A percentile compares a stretch with the other conserved stretches of the same genome.
These are phyloP conservation scores for Xerocomus nothofagi DNA, from an alignment of 1,284 basidiomycete genomes.

Conservation along the genomic window DNA sequence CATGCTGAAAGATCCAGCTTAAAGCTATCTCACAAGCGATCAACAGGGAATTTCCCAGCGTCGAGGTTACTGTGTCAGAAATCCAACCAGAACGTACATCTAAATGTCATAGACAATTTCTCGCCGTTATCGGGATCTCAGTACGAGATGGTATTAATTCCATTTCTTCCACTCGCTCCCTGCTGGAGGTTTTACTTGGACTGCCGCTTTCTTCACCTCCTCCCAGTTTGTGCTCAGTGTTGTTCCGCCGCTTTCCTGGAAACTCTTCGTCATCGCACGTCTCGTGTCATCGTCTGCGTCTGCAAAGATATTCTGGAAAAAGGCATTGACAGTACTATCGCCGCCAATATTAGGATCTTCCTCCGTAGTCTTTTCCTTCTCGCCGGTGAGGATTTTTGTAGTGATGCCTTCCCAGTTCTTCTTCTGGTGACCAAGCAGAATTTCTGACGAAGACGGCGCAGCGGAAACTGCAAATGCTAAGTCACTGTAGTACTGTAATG, in stretches of 20 bases:
- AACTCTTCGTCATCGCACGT: slow-evolving; percentile 96
- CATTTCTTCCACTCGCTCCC: slow-evolving; percentile 84
- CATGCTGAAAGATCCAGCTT: no score
- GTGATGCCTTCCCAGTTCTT: slow-evolving; percentile 89
- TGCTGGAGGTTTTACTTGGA: slow-evolving; percentile 77
- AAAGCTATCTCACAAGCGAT: no score
- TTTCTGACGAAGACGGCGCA: slow-evolving; percentile 36
- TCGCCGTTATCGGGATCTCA: not conserved
- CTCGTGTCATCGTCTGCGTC: slow-evolving; percentile 87
- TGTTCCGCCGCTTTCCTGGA: slow-evolving; percentile 88
- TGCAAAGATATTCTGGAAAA: slow-evolving; percentile 84
- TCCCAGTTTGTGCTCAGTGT: slow-evolving; percentile 93
- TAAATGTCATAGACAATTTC: not conserved
- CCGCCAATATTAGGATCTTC: slow-evolving; percentile 85
- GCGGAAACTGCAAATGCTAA: slow-evolving; percentile 34
- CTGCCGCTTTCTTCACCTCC: slow-evolving; percentile 69
- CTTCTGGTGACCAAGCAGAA: slow-evolving; percentile 40
- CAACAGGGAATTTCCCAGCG: no score
- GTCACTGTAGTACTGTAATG: not conserved
- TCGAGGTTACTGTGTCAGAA: not conserved
- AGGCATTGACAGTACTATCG: slow-evolving; percentile 71
- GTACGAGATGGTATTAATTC: slow-evolving; percentile 38
- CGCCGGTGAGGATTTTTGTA: slow-evolving; percentile 56
- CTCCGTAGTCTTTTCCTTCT: slow-evolving; percentile 61
- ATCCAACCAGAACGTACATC: not conserved